Evolutionary conservation across 2,329 filamentous ascomycete species (phyloP).

Genomic region (Fusarium floridanum): DNA sequence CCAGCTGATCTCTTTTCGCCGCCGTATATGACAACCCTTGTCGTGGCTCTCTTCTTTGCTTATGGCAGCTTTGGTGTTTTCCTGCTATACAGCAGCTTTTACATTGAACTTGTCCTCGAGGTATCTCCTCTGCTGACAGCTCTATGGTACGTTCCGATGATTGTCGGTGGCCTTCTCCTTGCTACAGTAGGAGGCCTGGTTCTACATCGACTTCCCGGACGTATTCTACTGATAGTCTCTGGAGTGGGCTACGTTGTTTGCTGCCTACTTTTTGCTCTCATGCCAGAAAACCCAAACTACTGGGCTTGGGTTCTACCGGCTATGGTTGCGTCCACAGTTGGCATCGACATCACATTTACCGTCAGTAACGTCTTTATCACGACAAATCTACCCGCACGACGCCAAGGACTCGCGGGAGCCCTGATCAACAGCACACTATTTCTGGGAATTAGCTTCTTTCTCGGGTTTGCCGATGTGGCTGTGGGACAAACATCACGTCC

Average conservation of each 20-base stretch:
- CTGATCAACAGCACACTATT: not conserved
- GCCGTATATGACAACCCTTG: slow-evolving; percentile 7
- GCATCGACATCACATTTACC: slow-evolving; percentile 5
- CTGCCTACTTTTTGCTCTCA: slow-evolving; percentile 6
- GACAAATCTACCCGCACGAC: slow-evolving; percentile 1
- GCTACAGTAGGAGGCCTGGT: not conserved
- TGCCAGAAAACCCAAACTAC: not conserved
- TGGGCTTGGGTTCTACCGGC: slow-evolving; percentile 16
- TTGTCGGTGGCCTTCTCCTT: slow-evolving; percentile 7
- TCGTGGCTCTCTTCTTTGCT: slow-evolving; percentile 6
- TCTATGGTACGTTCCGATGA: slow-evolving; percentile 9
- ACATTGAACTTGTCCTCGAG: not conserved
- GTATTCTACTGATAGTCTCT: slow-evolving; percentile 12
- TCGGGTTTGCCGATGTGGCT: slow-evolving; percentile 4
- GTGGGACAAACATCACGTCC: not conserved
- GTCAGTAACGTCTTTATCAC: slow-evolving; percentile 8
- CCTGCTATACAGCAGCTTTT: slow-evolving; percentile 4
- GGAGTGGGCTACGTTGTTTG: not conserved
- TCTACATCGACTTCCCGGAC: slow-evolving; percentile 3
- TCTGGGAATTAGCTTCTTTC: slow-evolving; percentile 5
- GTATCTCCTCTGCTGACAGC: not conserved
- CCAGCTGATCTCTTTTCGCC: slow-evolving; percentile 5
- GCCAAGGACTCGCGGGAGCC: slow-evolving; percentile 3
- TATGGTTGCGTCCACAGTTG: not conserved
- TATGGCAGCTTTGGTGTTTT: slow-evolving; percentile 10